Base-by-base conservation (phyloP, 164 flowering plant genomes). In the Magnolia officinalis region DNA sequence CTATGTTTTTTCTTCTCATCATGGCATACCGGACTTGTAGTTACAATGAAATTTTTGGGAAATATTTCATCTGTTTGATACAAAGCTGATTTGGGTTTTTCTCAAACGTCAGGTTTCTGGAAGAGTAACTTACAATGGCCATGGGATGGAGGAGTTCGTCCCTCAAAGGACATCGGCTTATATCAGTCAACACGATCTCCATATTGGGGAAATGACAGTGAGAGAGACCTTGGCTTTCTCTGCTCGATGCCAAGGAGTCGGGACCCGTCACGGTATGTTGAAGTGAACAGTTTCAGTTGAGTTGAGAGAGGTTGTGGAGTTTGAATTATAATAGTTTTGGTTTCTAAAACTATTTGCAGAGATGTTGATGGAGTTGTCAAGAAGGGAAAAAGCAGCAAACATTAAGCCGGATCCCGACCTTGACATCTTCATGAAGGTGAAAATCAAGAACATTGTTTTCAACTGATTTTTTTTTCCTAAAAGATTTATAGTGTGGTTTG, bases 351-450 rank as follows among this genome's bases (percentile, higher is more conserved):
- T 11, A 65, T 7, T 23, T 78, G 23, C 71, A 68, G 71, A 68
- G 11, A 68, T 68, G 71, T 19, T 68, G 19, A 74, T 78, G 14
- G 98, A 95, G 85, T 89, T 95, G 65, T 90, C 91, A 49, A 90
- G 89, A 78, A 88, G 98, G 76, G 98, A 95, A 79, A 93, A 87
- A 74, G 91, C 49, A 68, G 37, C 71, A 37, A 68, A 68, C 50
- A 68, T 68, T 68, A 68, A 68, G 20, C 71, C 71, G 16, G 71
- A 68, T 14, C 71, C 71, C 5, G 71, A 68, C 71, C 8, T 95
- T 1, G 98, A 93, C 84, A 91, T 95, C 66, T 95, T 88, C 85
- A 95, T 95, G 98, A 95, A 95, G 97, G 98, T 90, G 77, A 78
- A 6, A 67, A 51, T 37, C 11, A 55, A 18, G 8, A 31, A 20